A percentile compares a stretch with the other conserved stretches of the same genome.
Evolutionary conservation across 352 stramenopile genomes (phyloP).

Genomic region (Pythium pyrilobum): DNA sequence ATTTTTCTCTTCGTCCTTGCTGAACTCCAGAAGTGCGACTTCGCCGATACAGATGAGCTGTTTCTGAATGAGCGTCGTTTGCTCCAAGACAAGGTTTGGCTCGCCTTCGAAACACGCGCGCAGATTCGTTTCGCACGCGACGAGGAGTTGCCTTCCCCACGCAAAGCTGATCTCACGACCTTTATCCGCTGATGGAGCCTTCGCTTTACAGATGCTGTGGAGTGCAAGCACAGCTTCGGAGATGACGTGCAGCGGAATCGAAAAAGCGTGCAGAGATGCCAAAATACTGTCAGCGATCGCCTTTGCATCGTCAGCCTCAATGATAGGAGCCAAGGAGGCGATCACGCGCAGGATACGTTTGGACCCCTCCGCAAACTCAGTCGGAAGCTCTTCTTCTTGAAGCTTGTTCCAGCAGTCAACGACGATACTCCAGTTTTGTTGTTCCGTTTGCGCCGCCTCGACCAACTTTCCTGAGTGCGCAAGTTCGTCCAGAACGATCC

Average conservation of each 20-base stretch:
- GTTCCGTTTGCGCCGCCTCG: conserved; percentile 42
- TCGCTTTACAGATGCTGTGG: conserved; percentile 75
- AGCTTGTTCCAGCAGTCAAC: conserved; percentile 82
- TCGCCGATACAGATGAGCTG: conserved; percentile 79
- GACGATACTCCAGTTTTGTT: conserved; percentile 60
- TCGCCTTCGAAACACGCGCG: conserved; percentile 55
- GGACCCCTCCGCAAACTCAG: conserved; percentile 66
- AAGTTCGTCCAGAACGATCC: conserved; percentile 78
- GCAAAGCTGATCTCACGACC: conserved; percentile 52
- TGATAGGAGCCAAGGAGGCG: conserved; percentile 60
- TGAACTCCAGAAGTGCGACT: conserved; percentile 73
- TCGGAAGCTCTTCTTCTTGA: conserved; percentile 54
- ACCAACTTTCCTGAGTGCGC: conserved; percentile 54
- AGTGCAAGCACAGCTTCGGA: conserved; percentile 63
- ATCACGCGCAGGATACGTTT: conserved; percentile 84
- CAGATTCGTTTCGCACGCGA: conserved; percentile 58
- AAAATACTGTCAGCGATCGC: conserved; percentile 71
- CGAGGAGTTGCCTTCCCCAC: conserved; percentile 63
- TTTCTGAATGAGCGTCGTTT: conserved; percentile 63
- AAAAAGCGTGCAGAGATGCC: conserved; percentile 64
- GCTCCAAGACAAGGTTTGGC: conserved; percentile 40
- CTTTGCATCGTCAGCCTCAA: conserved; percentile 70
- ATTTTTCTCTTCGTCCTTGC: conserved; percentile 66
- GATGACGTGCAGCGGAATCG: conserved; percentile 77
- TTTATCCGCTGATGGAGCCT: conserved; percentile 45